Evolutionary conservation across 768 basidiomycete genomes (phyloP), one percentile per base, ranked within the genome.

Genomic region (Ramaria rubella): DNA sequence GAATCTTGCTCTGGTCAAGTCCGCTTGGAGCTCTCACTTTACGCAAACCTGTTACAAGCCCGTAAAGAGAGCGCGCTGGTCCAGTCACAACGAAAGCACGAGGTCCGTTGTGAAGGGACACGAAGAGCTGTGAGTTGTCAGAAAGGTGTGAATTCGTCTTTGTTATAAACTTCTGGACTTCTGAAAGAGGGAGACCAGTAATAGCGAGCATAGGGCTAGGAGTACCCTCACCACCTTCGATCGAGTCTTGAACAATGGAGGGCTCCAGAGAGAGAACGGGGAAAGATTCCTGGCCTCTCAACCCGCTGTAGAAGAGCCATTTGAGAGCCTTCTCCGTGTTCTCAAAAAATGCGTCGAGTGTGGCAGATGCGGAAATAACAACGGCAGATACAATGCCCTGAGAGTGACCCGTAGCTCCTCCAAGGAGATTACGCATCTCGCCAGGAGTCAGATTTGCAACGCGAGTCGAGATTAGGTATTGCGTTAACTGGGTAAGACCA

Each of bases 381-480:
- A 94, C 81, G n/a, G 96, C 96, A 12, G 94, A 91, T 48, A 96
- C 85, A 63, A 99, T 83, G 62, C 96, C 96, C 70, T 98, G 95
- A 2, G 94, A 97, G 73, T 99, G 96, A 30, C 96, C 96, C 15
- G 96, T 98, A 2, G 94, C 83, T 31, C 95, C 95, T 9, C 81
- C 76, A 54, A 98, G 78, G 45, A 80, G 80, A 45, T 77, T 72
- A 36, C 89, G 83, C 68, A 96, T 78, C 65, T 94, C 82, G 8
- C 85, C 90, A 0, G 93, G 93, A 7, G 82, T 83, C 42, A 91
- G 72, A 56, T 83, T 81, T 21, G 84, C 75, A 55, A 90, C 84
- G 52, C 83, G 85, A 67, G 87, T 88, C 5, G 86, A 80, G 45
- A 87, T 76, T 60, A 96, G 78, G 69, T 96, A 99, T 67, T 98